Evolutionary conservation across 192 early-diverging fungal species (phyloP), one percentile per base, ranked within the genome.

Genomic region (Rhizoclosmatium globosum): DNA sequence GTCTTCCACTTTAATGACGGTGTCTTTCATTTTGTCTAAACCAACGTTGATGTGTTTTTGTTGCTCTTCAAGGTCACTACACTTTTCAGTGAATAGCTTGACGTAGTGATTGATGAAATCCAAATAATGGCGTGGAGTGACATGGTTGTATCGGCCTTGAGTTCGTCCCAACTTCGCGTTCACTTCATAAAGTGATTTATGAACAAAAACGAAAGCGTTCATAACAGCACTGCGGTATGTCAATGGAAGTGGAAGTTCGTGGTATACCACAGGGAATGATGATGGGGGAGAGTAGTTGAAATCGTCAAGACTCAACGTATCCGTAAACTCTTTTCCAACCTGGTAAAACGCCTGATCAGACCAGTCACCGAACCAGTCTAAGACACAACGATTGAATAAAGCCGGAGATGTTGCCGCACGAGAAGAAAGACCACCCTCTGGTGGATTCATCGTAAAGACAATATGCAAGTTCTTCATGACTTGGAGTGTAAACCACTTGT

Each of bases 351-450:
- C 98, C 81, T 98, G 95, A 80, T 96, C 93, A 0, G 95, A 92
- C 98, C 98, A 99, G 83, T 99, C 98, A 65, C 98, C 98, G 64
- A 99, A 98, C 98, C 98, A 99, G 86, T 99, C 96, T 41, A 99
- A 85, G 57, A 99, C 98, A 87, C 98, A 99, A 80, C 98, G 95
- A 81, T 99, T 99, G 92, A 99, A 99, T 84, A 99, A 89, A 17
- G 98, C 98, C 45, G 98, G 98, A 11, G 96, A 98, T 3, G 98
- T 99, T 19, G 98, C 97, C 0, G 97, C 96, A 43, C 96, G 92
- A 21, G 93, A 92, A 2, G 94, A 95, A 21, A 99, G 86, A 39
- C 94, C 96, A 23, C 89, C 94, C 71, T 95, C 93, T 0, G 98
- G 98, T 17, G 98, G 98, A 82, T 99, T 99, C 98, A 99, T 99